Evolutionary conservation across 768 basidiomycete species (phyloP).

Genomic region (Amanita rubescens): DNA sequence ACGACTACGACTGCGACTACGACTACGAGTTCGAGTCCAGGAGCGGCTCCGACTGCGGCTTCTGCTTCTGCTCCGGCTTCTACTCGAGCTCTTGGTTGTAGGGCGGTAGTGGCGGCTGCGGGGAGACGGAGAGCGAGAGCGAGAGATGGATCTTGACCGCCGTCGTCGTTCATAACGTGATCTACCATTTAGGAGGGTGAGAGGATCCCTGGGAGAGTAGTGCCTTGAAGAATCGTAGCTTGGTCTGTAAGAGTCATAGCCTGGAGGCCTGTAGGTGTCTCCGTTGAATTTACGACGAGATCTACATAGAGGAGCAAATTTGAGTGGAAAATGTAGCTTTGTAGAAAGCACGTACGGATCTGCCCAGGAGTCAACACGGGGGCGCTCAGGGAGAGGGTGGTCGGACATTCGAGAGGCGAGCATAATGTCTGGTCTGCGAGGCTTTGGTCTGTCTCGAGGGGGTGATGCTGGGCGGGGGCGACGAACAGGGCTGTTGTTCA

Average conservation of each 20-base stretch:
- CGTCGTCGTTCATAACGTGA: slow-evolving; percentile 14
- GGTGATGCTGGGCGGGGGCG: not conserved
- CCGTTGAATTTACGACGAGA: slow-evolving; percentile 14
- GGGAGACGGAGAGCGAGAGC: slow-evolving; percentile 14
- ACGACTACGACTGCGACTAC: not conserved
- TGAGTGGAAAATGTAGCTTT: not conserved
- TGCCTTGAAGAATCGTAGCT: slow-evolving; percentile 29
- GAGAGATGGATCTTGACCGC: slow-evolving; percentile 17
- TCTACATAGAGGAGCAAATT: not conserved
- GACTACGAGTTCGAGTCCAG: not conserved
- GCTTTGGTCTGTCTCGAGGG: not conserved
- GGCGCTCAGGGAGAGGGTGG: not conserved
- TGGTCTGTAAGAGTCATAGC: slow-evolving; percentile 48
- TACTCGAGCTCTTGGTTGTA: not conserved
- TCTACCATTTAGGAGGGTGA: slow-evolving; percentile 7
- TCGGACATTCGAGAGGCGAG: slow-evolving; percentile 5
- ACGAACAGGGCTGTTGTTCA: not conserved
- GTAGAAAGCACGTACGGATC: not conserved
- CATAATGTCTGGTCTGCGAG: not conserved
- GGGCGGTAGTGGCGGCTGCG: not conserved
- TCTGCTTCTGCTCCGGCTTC: not conserved
- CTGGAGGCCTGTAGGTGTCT: slow-evolving; percentile 47
- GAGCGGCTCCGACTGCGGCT: not conserved
- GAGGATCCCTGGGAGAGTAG: slow-evolving; percentile 17
- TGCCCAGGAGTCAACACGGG: not conserved